Conservation (phyloP, 2,329 filamentous ascomycete genomes). For the Blastomyces percursus region DNA sequence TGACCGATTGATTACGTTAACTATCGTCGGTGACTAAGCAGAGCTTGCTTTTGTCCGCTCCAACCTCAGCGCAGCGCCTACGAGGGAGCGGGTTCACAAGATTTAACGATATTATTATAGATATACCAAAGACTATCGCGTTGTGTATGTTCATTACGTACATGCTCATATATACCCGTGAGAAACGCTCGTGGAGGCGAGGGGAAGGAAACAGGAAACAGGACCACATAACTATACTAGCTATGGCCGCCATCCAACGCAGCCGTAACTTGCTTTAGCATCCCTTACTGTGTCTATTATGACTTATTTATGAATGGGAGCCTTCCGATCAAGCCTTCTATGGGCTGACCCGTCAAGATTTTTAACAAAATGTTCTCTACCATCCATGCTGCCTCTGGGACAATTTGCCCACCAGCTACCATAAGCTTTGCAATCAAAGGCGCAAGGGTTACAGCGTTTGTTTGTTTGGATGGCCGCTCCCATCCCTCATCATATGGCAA, state of each 20-base stretch:
- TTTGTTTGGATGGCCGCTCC: slow-evolving; percentile 16
- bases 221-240: too few species aligned
- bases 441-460: slow-evolving; percentile 14
- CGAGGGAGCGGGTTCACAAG: neutral
- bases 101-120: neutral
- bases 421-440: slow-evolving; percentile 14
- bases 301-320: slow-evolving; percentile 2
- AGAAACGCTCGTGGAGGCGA: neutral
- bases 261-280: neutral
- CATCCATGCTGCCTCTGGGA: slow-evolving; percentile 13
- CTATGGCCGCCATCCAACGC: too few species aligned
- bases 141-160: neutral
- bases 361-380: slow-evolving; percentile 7
- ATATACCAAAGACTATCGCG: neutral
- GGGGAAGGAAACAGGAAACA: neutral
- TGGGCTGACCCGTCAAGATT: slow-evolving; percentile 7
- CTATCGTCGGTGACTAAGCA: neutral
- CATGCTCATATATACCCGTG: neutral
- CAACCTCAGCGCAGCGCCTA: neutral
- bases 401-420: slow-evolving; percentile 12
- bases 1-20: too few species aligned
- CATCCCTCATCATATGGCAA: slow-evolving; percentile 29
- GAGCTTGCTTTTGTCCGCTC: neutral
- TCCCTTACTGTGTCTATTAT: neutral
- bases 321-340: slow-evolving; percentile 5